A percentile compares a stretch with the other conserved stretches of the same genome.
These are phyloP conservation scores for Podospora australis DNA, from an alignment of 495 filamentous ascomycete species.

Conservation along the genomic window DNA sequence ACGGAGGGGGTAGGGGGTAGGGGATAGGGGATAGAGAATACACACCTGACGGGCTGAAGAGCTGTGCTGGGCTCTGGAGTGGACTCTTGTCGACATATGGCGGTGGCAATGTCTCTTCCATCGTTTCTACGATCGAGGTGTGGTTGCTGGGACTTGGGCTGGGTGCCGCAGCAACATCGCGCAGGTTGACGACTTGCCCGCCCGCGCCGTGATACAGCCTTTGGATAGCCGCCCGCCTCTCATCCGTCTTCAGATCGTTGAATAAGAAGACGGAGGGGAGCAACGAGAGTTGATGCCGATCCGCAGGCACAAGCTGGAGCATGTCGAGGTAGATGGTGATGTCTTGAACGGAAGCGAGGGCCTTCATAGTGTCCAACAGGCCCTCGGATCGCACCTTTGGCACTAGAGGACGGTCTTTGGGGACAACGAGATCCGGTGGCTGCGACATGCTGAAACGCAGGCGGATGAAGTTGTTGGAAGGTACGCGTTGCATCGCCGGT, in stretches of 20 bases:
- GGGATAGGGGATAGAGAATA: neutral
- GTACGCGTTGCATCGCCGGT: neutral
- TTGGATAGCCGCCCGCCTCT: neutral
- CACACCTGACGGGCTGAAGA: neutral
- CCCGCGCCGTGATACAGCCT: neutral
- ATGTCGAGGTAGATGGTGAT: conserved; percentile 1
- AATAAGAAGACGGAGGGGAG: conserved; percentile 3
- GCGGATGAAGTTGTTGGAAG: neutral
- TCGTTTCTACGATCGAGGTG: neutral
- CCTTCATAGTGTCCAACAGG: neutral
- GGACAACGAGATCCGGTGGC: neutral
- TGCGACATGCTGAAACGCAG: conserved; percentile 2
- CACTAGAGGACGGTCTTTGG: conserved; percentile 2
- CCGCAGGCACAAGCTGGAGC: neutral
- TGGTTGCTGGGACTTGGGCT: neutral
- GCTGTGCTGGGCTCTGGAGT: neutral
- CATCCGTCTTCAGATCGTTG: neutral
- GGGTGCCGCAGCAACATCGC: neutral
- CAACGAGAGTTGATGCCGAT: neutral
- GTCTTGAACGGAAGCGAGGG: neutral
- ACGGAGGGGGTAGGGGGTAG: too few species aligned
- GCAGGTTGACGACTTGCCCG: neutral
- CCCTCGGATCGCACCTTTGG: conserved; percentile 5
- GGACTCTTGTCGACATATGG: conserved; percentile 1
- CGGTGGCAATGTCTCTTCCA: conserved; percentile 1